phyloP scores from a whole-genome alignment of 2,329 filamentous ascomycete genomes.

The Arthrobotrys entomopaga region DNA sequence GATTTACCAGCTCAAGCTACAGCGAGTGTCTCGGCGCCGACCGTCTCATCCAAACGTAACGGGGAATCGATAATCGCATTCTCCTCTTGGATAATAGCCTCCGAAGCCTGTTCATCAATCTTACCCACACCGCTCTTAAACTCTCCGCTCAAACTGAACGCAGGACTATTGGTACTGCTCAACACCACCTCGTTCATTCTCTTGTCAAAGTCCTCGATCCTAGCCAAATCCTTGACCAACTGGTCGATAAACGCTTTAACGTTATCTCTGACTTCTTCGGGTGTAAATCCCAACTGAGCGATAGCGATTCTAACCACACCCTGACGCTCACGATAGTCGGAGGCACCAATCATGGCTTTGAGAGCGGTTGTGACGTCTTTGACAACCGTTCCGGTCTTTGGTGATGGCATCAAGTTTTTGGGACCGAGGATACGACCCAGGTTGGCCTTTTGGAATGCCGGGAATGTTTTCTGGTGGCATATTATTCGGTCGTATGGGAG shows the following conservation, averaged over 20 bases:
- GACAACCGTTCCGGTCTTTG: slow-evolving; percentile 88
- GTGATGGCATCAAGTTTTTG: slow-evolving; percentile 88
- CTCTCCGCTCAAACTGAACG: slow-evolving; percentile 84
- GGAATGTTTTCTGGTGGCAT: slow-evolving; percentile 81
- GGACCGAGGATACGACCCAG: slow-evolving; percentile 86
- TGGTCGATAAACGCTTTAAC: slow-evolving; percentile 79
- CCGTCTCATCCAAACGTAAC: slow-evolving; percentile 2
- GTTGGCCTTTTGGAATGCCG: slow-evolving; percentile 81
- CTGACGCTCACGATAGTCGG: slow-evolving; percentile 84
- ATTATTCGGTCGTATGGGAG: slow-evolving; percentile 90
- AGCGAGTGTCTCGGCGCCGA: slow-evolving; percentile 7
- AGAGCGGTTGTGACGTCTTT: slow-evolving; percentile 79
- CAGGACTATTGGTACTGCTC: slow-evolving; percentile 86
- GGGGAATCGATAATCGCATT: not conserved
- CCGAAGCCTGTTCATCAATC: slow-evolving; percentile 9
- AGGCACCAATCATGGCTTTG: slow-evolving; percentile 82
- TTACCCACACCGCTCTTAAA: slow-evolving; percentile 66
- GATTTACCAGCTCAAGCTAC: slow-evolving; percentile 5
- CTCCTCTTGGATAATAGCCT: slow-evolving; percentile 3
- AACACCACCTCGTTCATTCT: slow-evolving; percentile 74
- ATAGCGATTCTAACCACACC: slow-evolving; percentile 90
- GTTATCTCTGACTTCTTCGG: slow-evolving; percentile 85
- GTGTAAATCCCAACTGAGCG: slow-evolving; percentile 87
- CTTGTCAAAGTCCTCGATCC: slow-evolving; percentile 68
- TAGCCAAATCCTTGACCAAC: slow-evolving; percentile 79